Base-by-base conservation (phyloP, 495 filamentous ascomycete genomes). In the Aspergillus wentii region DNA sequence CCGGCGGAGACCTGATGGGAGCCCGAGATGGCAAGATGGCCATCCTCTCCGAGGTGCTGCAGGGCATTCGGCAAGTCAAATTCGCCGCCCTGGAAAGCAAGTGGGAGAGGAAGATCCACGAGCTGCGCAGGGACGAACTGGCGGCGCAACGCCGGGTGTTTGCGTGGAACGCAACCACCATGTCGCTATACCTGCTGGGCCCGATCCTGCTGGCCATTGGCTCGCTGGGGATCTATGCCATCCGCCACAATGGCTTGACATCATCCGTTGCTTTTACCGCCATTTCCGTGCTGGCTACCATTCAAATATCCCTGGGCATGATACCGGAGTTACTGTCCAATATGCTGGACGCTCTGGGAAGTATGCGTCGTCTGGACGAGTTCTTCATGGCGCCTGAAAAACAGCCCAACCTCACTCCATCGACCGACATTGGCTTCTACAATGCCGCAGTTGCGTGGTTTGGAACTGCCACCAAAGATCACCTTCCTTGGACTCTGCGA, bases 31-130 rank as follows among this genome's bases (percentile, higher is more conserved):
- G 71, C 29, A 88, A 88, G 53, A 71, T 86, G 68, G 78, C 68
- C 3, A 66, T 85, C 0, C 62, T 88, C 15, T 81, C 79, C 3
- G 84, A 88, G 56, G 82, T 80, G 4, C 54, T 88, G 4, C 74
- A 81, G 45, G 84, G 78, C 30, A 86, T 88, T 32, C 71, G 84
- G 8, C 82, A 87, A 52, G 86, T 88, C 48, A 88, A 88, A 48
- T 84, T 86, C 46, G 80, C 82, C 3, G 84, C 82, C n/a, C 59
- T 82, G 9, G 84, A 88, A 50, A 50, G 54, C 8, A 72, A 79
- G 43, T 88, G 84, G 84, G 72, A 86, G 56, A 57, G 59, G n/a
- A 80, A 76, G 42, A 83, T 88, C 30, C 54, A 65, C 13, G 61
- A 56, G 3, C 68, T 78, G 16, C 66, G 84, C 46, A 70, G 73